Evolutionary conservation across 2,329 filamentous ascomycete genomes (phyloP).

Genomic region (Aspergillus niger): DNA sequence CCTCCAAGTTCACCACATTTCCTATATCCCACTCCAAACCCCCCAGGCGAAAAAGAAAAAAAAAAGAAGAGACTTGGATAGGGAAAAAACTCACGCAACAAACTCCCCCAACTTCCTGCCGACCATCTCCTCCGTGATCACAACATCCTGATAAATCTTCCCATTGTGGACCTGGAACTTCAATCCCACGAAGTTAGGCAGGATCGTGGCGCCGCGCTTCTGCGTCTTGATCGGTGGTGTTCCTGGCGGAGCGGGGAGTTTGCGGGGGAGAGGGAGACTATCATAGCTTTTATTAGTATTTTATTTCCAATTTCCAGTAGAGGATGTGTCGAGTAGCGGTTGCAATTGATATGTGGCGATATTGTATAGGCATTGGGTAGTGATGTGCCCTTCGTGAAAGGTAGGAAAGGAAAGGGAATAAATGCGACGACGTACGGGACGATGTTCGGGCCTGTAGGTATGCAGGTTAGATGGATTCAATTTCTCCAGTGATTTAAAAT

Average conservation of each 20-base stretch:
- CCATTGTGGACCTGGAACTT: slow-evolving; percentile 92
- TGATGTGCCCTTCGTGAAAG: not conserved
- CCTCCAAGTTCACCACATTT: not conserved
- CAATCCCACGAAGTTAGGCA: slow-evolving; percentile 88
- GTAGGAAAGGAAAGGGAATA: not conserved
- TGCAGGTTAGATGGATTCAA: not conserved
- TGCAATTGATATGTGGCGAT: no score
- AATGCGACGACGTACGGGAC: slow-evolving; percentile 60
- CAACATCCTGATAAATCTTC: slow-evolving; percentile 79
- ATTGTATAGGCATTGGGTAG: not conserved
- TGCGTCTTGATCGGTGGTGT: slow-evolving; percentile 78
- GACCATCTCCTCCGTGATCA: slow-evolving; percentile 93
- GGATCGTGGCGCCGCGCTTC: slow-evolving; percentile 82
- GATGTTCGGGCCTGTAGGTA: slow-evolving; percentile 63
- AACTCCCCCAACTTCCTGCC: slow-evolving; percentile 95
- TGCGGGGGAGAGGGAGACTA: slow-evolving; percentile 45
- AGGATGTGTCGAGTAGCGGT: no score
- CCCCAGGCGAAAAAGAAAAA: not conserved
- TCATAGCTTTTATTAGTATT: slow-evolving; percentile 10
- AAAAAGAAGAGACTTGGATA: not conserved
- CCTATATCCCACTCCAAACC: not conserved
- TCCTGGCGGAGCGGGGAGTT: slow-evolving; percentile 59
- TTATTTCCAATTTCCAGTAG: not conserved
- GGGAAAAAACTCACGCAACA: slow-evolving; percentile 66
- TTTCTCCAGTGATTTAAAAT: slow-evolving; percentile 11